phyloP scores from a whole-genome alignment of 495 filamentous ascomycete genomes.

The Xylaria telfairii region DNA sequence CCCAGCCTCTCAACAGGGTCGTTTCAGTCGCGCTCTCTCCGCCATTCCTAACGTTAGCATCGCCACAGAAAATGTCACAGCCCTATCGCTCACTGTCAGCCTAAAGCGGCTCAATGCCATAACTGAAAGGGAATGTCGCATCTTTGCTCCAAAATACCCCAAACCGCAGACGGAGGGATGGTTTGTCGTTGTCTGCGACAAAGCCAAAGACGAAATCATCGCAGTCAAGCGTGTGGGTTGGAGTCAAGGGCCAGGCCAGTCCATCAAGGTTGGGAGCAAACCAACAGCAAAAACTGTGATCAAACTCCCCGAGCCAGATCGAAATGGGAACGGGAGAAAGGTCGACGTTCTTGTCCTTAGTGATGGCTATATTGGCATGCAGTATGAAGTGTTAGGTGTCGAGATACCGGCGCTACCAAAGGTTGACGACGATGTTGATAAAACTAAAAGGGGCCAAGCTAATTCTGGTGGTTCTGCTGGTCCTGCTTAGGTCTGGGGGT shows the following conservation, averaged over 20 bases:
- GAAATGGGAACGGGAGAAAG: slow-evolving; percentile 48
- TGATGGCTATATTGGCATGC: slow-evolving; percentile 86
- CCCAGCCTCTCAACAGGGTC: slow-evolving; percentile 32
- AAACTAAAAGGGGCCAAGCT: slow-evolving; percentile 30
- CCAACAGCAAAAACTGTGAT: slow-evolving; percentile 61
- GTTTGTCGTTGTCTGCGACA: slow-evolving; percentile 79
- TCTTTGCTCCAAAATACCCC: slow-evolving; percentile 87
- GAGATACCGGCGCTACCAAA: slow-evolving; percentile 53
- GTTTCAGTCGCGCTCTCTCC: slow-evolving; percentile 64
- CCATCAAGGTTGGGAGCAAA: slow-evolving; percentile 38
- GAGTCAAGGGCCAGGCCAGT: slow-evolving; percentile 44
- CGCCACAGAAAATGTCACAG: slow-evolving; percentile 62
- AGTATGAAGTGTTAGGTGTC: slow-evolving; percentile 64
- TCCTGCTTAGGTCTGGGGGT: background rate
- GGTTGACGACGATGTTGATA: slow-evolving; percentile 45
- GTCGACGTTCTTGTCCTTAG: slow-evolving; percentile 78
- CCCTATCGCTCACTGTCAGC: slow-evolving; percentile 65
- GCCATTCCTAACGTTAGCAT: slow-evolving; percentile 74
- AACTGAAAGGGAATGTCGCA: slow-evolving; percentile 65
- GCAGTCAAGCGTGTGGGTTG: slow-evolving; percentile 87
- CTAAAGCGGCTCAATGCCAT: slow-evolving; percentile 72
- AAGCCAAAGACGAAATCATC: slow-evolving; percentile 72
- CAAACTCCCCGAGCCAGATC: slow-evolving; percentile 62
- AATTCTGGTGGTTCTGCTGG: slow-evolving; percentile 10
- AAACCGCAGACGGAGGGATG: slow-evolving; percentile 95